Conservation (phyloP, 2,329 filamentous ascomycete genomes). For the Claviceps humidiphila region DNA sequence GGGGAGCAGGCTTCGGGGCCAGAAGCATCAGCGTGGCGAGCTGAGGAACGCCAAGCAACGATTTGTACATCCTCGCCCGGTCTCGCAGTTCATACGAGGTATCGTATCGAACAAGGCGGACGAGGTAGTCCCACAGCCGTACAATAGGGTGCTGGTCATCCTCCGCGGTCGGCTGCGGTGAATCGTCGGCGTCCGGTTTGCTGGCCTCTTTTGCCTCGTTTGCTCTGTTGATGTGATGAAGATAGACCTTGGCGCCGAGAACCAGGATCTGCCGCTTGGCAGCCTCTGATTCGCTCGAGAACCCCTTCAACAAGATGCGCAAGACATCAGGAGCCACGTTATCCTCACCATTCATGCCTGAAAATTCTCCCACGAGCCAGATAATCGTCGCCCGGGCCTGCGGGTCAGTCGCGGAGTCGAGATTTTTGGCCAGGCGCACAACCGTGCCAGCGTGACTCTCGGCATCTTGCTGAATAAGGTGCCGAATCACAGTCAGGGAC, state of each 20-base stretch:
- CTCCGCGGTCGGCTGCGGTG: slow-evolving; percentile 12
- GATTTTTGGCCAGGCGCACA: slow-evolving; percentile 75
- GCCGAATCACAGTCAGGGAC: slow-evolving; percentile 84
- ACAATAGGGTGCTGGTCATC: slow-evolving; percentile 49
- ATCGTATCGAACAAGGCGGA: slow-evolving; percentile 81
- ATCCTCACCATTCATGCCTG: slow-evolving; percentile 64
- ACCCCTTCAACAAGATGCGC: slow-evolving; percentile 74
- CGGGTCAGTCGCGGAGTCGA: slow-evolving; percentile 77
- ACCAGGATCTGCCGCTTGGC: slow-evolving; percentile 87
- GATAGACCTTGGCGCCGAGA: slow-evolving; percentile 89
- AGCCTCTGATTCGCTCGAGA: slow-evolving; percentile 68
- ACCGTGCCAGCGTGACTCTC: slow-evolving; percentile 72
- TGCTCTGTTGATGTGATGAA: slow-evolving; percentile 67
- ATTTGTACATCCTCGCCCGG: slow-evolving; percentile 74
- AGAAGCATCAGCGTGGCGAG: slow-evolving; percentile 82
- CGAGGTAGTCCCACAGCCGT: slow-evolving; percentile 70
- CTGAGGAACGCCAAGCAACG: slow-evolving; percentile 71
- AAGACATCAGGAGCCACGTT: slow-evolving; percentile 90
- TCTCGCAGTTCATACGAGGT: slow-evolving; percentile 91
- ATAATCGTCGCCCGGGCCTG: slow-evolving; percentile 88
- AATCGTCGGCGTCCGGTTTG: slow-evolving; percentile 17
- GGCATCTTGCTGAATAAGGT: slow-evolving; percentile 87
- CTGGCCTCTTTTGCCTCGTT: slow-evolving; percentile 27
- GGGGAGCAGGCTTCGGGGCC: slow-evolving; percentile 86
- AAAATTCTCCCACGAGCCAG: slow-evolving; percentile 93